Base-by-base conservation (phyloP, 2,329 filamentous ascomycete genomes). In the Xylariales sp. region DNA sequence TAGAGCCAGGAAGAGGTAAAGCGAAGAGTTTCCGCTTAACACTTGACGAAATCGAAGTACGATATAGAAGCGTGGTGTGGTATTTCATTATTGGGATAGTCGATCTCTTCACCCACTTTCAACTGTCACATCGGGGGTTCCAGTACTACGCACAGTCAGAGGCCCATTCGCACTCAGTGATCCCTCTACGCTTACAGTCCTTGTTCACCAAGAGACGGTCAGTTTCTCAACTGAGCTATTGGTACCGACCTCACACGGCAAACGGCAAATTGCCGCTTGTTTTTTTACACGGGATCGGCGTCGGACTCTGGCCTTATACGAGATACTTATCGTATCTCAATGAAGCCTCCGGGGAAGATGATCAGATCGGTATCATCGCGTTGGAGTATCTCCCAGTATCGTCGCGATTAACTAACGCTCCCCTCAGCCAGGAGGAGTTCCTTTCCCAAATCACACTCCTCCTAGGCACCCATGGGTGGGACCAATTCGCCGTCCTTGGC, bases 261-360 rank as follows among this genome's bases (percentile, higher is more conserved):
- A 83, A 83, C 59, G 83, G 79, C 2, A 81, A 83, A 23, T 78
- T 86, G 0, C 91, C 90, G 0, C 78, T 93, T 7, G 78, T 93
- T 3, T 92, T 92, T 78, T 83, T 92, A 55, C 91, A 93, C 72
- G 91, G 91, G 16, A 91, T 92, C 56, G 90, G 90, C 49, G 83
- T 93, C 65, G 90, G 91, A 0, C 83, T 93, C 1, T 86, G 86
- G 75, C 85, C 89, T 0, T 91, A 92, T 72, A 80, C 84, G 12
- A 76, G 79, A 16, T 90, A 90, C 73, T 79, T 93, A 1, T 75
- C 78, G 41, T 83, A 85, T 57, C 77, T 92, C 46, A 82, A 83
- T 69, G 69, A 77, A 36, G 67, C 73, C 3, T 72, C 75, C n/a
- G 73, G 71, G 1, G 70, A 68, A 12, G 58, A 83, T 61, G 83